These are phyloP conservation scores for Linaria vulgaris DNA, from an alignment of 257 asterid genomes.

Conservation along the genomic window DNA sequence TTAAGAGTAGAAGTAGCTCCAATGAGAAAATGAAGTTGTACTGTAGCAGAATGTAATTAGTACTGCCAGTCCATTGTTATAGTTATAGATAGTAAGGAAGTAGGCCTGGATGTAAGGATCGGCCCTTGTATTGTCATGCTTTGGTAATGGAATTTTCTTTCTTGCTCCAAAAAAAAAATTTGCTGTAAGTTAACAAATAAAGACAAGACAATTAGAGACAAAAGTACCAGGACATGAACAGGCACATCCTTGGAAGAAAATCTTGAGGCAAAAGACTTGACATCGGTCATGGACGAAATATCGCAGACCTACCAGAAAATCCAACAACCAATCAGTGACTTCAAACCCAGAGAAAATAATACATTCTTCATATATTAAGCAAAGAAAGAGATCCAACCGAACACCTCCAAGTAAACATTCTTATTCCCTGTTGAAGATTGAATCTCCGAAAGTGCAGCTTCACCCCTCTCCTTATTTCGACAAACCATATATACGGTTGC, in stretches of 20 bases:
- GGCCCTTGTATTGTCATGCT: too few species aligned
- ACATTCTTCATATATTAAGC: neutral
- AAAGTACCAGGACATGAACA: slow-evolving; percentile 73
- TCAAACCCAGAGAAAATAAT: neutral
- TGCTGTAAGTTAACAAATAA: too few species aligned
- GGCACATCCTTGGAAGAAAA: slow-evolving; percentile 67
- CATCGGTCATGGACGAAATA: slow-evolving; percentile 61
- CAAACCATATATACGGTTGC: slow-evolving; percentile 83
- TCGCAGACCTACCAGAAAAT: slow-evolving; percentile 64
- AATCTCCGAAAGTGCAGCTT: slow-evolving; percentile 71
- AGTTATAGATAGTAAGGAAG: too few species aligned
- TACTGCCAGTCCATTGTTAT: too few species aligned
- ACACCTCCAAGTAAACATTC: slow-evolving; percentile 80
- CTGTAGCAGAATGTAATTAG: too few species aligned
- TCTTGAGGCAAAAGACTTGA: slow-evolving; percentile 74
- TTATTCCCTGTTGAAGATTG: slow-evolving; percentile 65
- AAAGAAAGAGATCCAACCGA: neutral
- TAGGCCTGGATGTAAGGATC: too few species aligned
- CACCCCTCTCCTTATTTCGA: slow-evolving; percentile 88
- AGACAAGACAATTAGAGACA: neutral
- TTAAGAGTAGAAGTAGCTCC: too few species aligned
- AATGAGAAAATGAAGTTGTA: too few species aligned
- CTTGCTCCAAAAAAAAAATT: too few species aligned
- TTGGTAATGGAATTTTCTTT: too few species aligned
- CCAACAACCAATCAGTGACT: neutral